Conservation (phyloP, 371 early-diverging fungal species). For the Batkoa obscura region DNA sequence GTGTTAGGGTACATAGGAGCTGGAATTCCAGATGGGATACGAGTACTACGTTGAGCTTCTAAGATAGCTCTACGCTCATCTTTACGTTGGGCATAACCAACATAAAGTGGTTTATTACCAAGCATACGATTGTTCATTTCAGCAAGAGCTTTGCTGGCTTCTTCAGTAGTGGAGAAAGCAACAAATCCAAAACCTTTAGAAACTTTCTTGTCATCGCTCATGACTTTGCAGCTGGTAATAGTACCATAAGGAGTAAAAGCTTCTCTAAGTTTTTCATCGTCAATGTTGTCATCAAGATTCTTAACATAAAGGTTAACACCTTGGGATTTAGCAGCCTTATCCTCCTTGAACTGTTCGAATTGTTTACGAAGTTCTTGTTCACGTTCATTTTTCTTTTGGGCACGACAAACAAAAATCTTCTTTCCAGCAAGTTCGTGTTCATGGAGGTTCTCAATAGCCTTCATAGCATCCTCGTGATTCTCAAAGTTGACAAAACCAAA, state of each 20-base stretch:
- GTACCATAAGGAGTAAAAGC: conserved; percentile 89
- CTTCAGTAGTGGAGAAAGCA: conserved; percentile 78
- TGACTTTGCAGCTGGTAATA: conserved; percentile 93
- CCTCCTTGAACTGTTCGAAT: conserved; percentile 83
- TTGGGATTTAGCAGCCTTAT: conserved; percentile 92
- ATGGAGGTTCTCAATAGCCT: conserved; percentile 86
- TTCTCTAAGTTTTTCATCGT: conserved; percentile 86
- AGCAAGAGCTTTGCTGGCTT: conserved; percentile 75
- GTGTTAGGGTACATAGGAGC: conserved; percentile 15
- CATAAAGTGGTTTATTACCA: conserved; percentile 90
- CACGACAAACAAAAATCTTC: conserved; percentile 89
- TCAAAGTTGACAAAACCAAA: conserved; percentile 97
- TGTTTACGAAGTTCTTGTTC: conserved; percentile 87
- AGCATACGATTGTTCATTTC: conserved; percentile 87
- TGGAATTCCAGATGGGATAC: conserved; percentile 27
- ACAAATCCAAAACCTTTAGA: conserved; percentile 82
- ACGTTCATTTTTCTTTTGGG: conserved; percentile 97
- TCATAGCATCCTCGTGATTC: conserved; percentile 75
- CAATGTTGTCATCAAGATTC: conserved; percentile 90
- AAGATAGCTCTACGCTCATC: conserved; percentile 84
- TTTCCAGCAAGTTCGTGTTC: conserved; percentile 81
- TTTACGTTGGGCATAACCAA: conserved; percentile 93
- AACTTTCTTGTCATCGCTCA: conserved; percentile 76
- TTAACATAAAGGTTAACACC: conserved; percentile 96
- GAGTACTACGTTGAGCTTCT: conserved; percentile 82